These are phyloP conservation scores for Aspergillus persii DNA, from an alignment of 2,329 filamentous ascomycete species.

Conservation along the genomic window DNA sequence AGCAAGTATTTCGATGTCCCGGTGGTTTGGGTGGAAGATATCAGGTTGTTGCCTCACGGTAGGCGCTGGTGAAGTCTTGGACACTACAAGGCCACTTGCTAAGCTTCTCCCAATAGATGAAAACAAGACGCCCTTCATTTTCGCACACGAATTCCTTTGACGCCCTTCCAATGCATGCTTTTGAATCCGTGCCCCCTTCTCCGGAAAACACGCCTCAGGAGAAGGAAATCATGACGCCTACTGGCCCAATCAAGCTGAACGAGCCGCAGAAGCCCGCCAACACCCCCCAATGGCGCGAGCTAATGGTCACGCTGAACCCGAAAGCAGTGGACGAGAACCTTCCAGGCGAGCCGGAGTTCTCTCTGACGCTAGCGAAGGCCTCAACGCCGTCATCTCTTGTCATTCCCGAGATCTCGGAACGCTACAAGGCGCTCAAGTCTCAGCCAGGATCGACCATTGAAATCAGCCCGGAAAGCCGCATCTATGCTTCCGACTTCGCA, in stretches of 20 bases:
- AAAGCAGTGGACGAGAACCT: conserved; percentile 52
- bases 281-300: conserved; percentile 72
- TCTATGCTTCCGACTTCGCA: conserved; percentile 79
- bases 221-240: conserved; percentile 51
- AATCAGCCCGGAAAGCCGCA: conserved; percentile 80
- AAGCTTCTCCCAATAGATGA: conserved; percentile 46
- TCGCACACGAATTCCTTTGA: conserved; percentile 98
- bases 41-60: conserved; percentile 75
- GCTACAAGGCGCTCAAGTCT: conserved; percentile 73
- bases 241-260: conserved; percentile 48
- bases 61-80: conserved; percentile 18
- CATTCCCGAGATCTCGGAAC: conserved; percentile 75
- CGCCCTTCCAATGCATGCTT: conserved; percentile 91
- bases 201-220: conserved; percentile 46
- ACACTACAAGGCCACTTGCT: neutral
- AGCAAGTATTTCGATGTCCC: conserved; percentile 73
- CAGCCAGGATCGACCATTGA: conserved; percentile 73
- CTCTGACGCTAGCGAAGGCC: conserved; percentile 72
- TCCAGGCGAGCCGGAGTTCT: conserved; percentile 71
- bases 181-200: conserved; percentile 67
- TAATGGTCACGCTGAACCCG: conserved; percentile 70
- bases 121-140: conserved; percentile 80
- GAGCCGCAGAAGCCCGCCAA: conserved; percentile 39
- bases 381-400: conserved; percentile 81
- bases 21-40: conserved; percentile 88